Evolutionary conservation across 345 rosid genomes (phyloP).

Genomic region (Firmiana major): DNA sequence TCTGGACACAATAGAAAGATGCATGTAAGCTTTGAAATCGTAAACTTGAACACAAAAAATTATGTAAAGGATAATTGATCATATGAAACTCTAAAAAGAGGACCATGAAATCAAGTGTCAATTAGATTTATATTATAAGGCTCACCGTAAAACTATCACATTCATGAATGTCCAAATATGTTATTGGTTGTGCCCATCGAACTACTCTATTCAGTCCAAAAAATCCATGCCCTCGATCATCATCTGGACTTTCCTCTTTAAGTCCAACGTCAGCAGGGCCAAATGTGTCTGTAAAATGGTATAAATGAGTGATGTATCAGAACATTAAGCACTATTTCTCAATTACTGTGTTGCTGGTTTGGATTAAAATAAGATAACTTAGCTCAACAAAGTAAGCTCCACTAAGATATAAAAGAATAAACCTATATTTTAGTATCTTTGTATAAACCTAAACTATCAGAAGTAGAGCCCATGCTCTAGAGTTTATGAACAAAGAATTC

Average conservation of each 20-base stretch:
- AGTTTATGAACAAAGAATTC: neutral
- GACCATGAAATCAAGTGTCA: neutral
- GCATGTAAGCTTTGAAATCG: neutral
- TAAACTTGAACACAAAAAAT: neutral
- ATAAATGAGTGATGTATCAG: neutral
- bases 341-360: neutral
- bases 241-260: conserved; percentile 58
- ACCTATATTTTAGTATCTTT: neutral
- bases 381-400: neutral
- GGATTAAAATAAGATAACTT: neutral
- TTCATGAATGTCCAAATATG: conserved; percentile 70
- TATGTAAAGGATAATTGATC: neutral
- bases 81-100: neutral
- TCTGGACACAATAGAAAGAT: neutral
- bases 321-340: neutral
- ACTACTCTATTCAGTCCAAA: conserved; percentile 58
- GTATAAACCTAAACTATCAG: neutral
- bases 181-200: conserved; percentile 90
- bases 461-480: neutral
- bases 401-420: neutral
- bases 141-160: conserved; percentile 69
- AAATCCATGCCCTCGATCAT: conserved; percentile 82
- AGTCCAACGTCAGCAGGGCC: conserved; percentile 83
- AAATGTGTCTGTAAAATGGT: conserved; percentile 54
- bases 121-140: neutral